These are phyloP conservation scores for Xanthoconium purpureum DNA, from an alignment of 768 basidiomycete genomes.

Conservation along the genomic window DNA sequence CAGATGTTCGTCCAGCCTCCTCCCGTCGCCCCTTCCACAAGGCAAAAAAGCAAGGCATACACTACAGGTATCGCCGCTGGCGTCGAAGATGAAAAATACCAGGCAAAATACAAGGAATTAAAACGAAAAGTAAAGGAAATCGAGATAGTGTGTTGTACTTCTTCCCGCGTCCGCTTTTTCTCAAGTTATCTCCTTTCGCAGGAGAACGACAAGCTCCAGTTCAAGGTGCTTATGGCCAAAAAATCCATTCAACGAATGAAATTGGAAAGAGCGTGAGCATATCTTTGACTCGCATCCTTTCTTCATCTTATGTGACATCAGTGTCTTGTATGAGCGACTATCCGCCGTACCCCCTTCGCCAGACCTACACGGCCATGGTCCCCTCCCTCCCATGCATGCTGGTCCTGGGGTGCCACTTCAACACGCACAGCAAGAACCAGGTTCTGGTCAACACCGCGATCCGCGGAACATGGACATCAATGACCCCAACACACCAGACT, in stretches of 20 bases:
- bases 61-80: constrained; percentile 68
- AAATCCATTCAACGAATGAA: constrained; percentile 84
- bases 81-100: constrained; percentile 84
- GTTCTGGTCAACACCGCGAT: constrained; percentile 31
- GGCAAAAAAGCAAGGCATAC: constrained; percentile 48
- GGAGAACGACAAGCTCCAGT: constrained; percentile 88
- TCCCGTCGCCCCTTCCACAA: constrained; percentile 32
- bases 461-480: constrained; percentile 43
- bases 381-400: constrained; percentile 32
- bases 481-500: constrained; percentile 50
- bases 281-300: constrained; percentile 18
- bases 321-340: constrained; percentile 78
- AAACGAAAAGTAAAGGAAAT: constrained; percentile 88
- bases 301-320: constrained; percentile 32
- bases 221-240: constrained; percentile 76
- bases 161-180: constrained; percentile 1
- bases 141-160: constrained; percentile 56
- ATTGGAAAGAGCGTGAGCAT: constrained; percentile 80
- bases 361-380: constrained; percentile 41
- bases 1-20: constrained; percentile 34
- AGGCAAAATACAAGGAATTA: constrained; percentile 83
- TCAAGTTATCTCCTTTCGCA: constrained; percentile 29
- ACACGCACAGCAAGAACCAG: constrained; percentile 22
- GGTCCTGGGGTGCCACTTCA: constrained; percentile 38
- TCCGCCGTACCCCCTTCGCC: constrained; percentile 58